Evolutionary conservation across 306 rosid species (phyloP).

Genomic region (Coriaria nepalensis): DNA sequence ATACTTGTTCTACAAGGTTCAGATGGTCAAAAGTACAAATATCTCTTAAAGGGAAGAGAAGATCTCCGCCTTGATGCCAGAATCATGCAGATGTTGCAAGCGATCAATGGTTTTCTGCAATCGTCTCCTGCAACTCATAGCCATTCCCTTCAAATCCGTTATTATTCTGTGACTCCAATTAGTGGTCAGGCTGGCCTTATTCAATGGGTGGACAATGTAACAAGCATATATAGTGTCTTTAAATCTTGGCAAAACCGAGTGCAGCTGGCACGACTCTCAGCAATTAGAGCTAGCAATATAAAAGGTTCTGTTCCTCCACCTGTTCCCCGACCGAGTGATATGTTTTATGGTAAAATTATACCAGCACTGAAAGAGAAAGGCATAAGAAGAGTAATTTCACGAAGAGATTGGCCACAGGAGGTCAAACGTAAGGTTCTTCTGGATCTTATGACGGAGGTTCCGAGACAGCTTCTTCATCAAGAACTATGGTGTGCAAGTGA

Average conservation of each 20-base stretch:
- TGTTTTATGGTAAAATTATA: slow-evolving; percentile 96
- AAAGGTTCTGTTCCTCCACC: slow-evolving; percentile 70
- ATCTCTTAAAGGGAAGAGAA: slow-evolving; percentile 92
- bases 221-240: slow-evolving; percentile 82
- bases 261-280: slow-evolving; percentile 61
- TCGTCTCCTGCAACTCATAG: slow-evolving; percentile 65
- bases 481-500: slow-evolving; percentile 97
- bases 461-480: slow-evolving; percentile 79
- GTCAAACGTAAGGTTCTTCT: slow-evolving; percentile 85
- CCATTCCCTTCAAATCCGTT: slow-evolving; percentile 64
- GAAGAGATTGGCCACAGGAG: slow-evolving; percentile 99
- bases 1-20: slow-evolving; percentile 80
- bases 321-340: slow-evolving; percentile 95
- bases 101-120: slow-evolving; percentile 70
- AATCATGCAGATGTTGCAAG: slow-evolving; percentile 91
- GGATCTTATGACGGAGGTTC: slow-evolving; percentile 93
- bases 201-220: slow-evolving; percentile 89
- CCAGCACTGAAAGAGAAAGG: slow-evolving; percentile 99
- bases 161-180: slow-evolving; percentile 96
- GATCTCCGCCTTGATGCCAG: slow-evolving; percentile 97
- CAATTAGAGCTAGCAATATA: slow-evolving; percentile 41
- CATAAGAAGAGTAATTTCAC: slow-evolving; percentile 91
- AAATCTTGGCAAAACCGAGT: slow-evolving; percentile 89
- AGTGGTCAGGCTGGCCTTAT: slow-evolving; percentile 94
- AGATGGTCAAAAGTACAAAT: slow-evolving; percentile 80